phyloP scores from a whole-genome alignment of 345 rosid genomes.

The Aurinia saxatilis region DNA sequence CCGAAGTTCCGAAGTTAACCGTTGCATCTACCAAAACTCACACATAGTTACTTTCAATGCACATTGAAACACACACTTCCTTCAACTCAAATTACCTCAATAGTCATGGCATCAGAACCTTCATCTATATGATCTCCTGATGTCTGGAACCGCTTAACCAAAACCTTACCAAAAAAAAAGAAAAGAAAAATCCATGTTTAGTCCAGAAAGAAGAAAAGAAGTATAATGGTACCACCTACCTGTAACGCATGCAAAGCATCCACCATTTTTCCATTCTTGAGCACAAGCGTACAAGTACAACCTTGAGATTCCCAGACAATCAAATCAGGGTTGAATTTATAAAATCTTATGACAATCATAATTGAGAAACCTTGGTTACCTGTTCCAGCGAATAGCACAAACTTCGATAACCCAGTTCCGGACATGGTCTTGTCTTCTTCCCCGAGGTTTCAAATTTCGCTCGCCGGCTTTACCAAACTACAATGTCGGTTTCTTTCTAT shows the following conservation, averaged over 20 bases:
- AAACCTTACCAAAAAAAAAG: conserved; percentile 32
- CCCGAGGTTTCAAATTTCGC: not conserved
- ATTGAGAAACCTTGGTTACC: conserved; percentile 38
- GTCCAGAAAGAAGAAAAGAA: too few species aligned
- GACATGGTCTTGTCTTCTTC: conserved; percentile 40
- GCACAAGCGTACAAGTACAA: conserved; percentile 63
- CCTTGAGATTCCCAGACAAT: conserved; percentile 36
- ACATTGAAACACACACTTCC: too few species aligned
- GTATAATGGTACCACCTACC: too few species aligned
- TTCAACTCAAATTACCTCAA: not conserved
- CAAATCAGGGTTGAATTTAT: not conserved
- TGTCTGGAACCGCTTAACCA: conserved; percentile 53
- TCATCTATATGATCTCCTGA: conserved; percentile 49
- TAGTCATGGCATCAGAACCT: conserved; percentile 37
- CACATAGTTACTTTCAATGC: conserved; percentile 6
- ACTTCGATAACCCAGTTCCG: conserved; percentile 72
- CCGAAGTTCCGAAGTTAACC: conserved; percentile 60
- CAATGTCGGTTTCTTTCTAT: not conserved
- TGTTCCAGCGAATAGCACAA: conserved; percentile 74
- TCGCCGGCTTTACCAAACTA: conserved; percentile 12
- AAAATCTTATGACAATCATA: not conserved
- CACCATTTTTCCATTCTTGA: conserved; percentile 77
- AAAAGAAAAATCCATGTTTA: not conserved
- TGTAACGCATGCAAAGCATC: conserved; percentile 67
- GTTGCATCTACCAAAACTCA: conserved; percentile 38